These are phyloP conservation scores for Cercospora zeae-maydis DNA, from an alignment of 2,329 filamentous ascomycete species.

Conservation along the genomic window DNA sequence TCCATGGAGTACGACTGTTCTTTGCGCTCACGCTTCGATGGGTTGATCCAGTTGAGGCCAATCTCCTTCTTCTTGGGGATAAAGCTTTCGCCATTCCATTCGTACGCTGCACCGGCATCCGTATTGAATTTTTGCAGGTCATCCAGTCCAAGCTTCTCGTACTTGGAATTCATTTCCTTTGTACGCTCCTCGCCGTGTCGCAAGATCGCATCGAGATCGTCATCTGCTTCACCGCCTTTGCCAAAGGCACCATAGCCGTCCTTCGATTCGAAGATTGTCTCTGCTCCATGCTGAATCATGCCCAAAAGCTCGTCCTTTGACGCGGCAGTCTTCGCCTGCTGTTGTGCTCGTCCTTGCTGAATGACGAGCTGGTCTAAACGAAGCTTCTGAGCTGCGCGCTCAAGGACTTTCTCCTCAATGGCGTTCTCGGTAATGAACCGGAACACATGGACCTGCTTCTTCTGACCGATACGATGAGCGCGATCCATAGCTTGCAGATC, in stretches of 20 bases:
- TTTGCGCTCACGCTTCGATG: constrained; percentile 95
- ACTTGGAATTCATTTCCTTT: constrained; percentile 84
- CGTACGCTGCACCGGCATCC: constrained; percentile 76
- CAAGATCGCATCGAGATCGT: constrained; percentile 87
- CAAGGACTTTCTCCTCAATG: constrained; percentile 96
- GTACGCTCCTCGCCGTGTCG: constrained; percentile 84
- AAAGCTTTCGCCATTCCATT: constrained; percentile 98
- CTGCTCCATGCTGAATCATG: constrained; percentile 99
- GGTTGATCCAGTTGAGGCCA: constrained; percentile 94
- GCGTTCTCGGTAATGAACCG: constrained; percentile 96
- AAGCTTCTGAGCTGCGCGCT: constrained; percentile 93
- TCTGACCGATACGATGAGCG: constrained; percentile 96
- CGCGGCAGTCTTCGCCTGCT: constrained; percentile 82
- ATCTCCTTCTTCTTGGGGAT: constrained; percentile 81
- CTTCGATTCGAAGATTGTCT: constrained; percentile 80
- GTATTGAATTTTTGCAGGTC: constrained; percentile 97
- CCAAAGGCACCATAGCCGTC: constrained; percentile 60
- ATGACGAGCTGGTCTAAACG: constrained; percentile 96
- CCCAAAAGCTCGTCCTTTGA: constrained; percentile 94
- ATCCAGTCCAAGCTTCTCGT: constrained; percentile 94
- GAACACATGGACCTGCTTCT: constrained; percentile 95
- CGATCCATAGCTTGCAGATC: constrained; percentile 99
- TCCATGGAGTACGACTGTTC: constrained; percentile 98
- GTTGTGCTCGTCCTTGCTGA: constrained; percentile 91
- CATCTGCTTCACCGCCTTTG: constrained; percentile 67